A percentile compares a stretch with the other conserved stretches of the same genome.
These are phyloP conservation scores for Tagetes erecta DNA, from an alignment of 129 eudicot genomes.

Conservation along the genomic window DNA sequence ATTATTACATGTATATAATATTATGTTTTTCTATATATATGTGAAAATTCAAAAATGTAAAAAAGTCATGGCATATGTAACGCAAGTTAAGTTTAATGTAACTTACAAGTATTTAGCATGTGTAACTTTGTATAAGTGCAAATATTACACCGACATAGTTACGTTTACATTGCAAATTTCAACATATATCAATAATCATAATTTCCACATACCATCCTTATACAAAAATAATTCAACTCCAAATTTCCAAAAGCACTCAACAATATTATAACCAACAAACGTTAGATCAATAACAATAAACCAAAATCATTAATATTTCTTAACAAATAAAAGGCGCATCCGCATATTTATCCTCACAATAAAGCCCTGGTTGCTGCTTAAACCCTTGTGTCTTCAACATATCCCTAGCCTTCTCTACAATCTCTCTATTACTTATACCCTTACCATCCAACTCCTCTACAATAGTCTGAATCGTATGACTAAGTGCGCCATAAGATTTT, in stretches of 20 bases:
- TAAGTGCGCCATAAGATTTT: slow-evolving; percentile 80
- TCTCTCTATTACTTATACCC: slow-evolving; percentile 50
- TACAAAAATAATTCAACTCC: not conserved
- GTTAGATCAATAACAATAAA: not conserved
- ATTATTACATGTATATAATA: no score
- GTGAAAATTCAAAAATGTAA: no score
- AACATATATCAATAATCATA: no score
- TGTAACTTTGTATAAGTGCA: no score
- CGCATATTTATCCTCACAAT: slow-evolving; percentile 64
- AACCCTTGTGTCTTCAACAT: slow-evolving; percentile 70
- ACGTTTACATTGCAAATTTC: no score
- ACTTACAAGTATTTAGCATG: no score
- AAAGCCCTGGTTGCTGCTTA: slow-evolving; percentile 81
- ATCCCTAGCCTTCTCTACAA: slow-evolving; percentile 67
- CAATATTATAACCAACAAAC: not conserved
- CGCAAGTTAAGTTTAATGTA: no score
- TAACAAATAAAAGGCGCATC: slow-evolving; percentile 57
- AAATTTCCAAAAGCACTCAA: not conserved
- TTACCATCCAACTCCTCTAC: slow-evolving; percentile 48
- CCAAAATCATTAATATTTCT: not conserved
- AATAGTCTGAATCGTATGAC: slow-evolving; percentile 77
- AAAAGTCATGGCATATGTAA: no score
- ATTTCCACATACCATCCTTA: not conserved
- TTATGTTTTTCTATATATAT: no score
- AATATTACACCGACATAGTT: no score